A percentile compares a stretch with the other conserved stretches of the same genome.
Evolutionary conservation across 805 yeast species (phyloP).

Genomic region (Metschnikowia amazonensis): DNA sequence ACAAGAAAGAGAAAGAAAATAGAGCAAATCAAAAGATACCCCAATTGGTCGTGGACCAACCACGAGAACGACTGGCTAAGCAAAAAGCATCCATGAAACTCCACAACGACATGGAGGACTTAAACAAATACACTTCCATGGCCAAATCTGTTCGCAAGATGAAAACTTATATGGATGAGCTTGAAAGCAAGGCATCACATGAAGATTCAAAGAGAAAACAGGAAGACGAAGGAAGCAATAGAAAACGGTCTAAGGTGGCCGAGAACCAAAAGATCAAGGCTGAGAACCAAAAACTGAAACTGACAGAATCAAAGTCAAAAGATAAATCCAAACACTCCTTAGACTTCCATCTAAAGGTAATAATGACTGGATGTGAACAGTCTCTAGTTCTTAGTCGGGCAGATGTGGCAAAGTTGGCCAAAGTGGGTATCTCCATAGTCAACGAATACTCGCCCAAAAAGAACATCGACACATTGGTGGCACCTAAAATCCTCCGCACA

Average conservation of each 20-base stretch:
- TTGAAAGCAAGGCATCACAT: constrained; percentile 20
- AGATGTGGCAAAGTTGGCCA: constrained; percentile 42
- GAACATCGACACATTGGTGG: constrained; percentile 50
- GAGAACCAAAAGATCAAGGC: neutral
- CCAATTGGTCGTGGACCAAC: neutral
- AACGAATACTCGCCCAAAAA: constrained; percentile 40
- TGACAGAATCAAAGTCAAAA: too few species aligned
- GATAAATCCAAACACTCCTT: constrained; percentile 5
- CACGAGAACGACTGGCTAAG: constrained; percentile 54
- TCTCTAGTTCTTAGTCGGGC: constrained; percentile 33
- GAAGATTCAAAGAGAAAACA: constrained; percentile 5
- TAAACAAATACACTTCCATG: constrained; percentile 57
- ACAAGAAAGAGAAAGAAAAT: too few species aligned
- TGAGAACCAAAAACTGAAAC: neutral
- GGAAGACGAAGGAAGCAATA: neutral
- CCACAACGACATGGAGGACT: constrained; percentile 64
- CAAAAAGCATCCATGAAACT: constrained; percentile 61
- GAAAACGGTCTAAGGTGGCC: neutral
- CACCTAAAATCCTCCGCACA: constrained; percentile 81
- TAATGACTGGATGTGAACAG: constrained; percentile 65
- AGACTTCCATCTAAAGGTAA: constrained; percentile 41
- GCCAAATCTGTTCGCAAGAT: constrained; percentile 42
- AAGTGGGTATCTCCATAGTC: constrained; percentile 56
- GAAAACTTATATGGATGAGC: constrained; percentile 34
- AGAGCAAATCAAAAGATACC: too few species aligned